Evolutionary conservation across 192 early-diverging fungal genomes (phyloP).

Genomic region (Spinellus fusiger): DNA sequence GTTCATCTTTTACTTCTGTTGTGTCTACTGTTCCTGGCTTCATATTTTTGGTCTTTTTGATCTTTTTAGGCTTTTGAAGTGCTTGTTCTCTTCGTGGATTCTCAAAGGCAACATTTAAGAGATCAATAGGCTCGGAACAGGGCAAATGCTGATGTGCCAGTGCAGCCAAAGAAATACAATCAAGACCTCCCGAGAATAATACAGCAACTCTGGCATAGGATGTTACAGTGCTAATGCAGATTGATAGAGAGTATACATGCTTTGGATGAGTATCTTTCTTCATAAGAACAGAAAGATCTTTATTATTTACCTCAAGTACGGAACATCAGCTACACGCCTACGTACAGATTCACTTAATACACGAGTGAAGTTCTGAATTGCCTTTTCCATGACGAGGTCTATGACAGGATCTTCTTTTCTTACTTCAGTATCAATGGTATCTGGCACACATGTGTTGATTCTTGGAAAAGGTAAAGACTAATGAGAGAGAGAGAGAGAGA

Average conservation of each 20-base stretch:
- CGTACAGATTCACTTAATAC: conserved; percentile 42
- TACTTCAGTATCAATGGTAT: conserved; percentile 16
- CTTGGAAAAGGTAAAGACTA: conserved; percentile 42
- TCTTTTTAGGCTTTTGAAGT: conserved; percentile 17
- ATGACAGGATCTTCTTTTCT: conserved; percentile 26
- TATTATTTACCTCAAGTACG: conserved; percentile 31
- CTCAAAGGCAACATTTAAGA: conserved; percentile 94
- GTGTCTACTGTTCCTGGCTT: background rate
- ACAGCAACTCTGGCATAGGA: conserved; percentile 58
- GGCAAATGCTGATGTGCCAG: conserved; percentile 71
- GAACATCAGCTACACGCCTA: conserved; percentile 43
- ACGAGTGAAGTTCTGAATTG: conserved; percentile 31
- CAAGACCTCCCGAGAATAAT: conserved; percentile 91
- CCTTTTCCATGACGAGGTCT: conserved; percentile 30
- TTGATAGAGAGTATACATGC: background rate
- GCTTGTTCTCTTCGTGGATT: conserved; percentile 69
- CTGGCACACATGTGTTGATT: conserved; percentile 35
- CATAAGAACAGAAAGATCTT: background rate
- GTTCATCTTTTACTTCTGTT: background rate
- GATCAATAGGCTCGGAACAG: conserved; percentile 70
- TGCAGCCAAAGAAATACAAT: conserved; percentile 87
- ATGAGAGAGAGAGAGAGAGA: background rate
- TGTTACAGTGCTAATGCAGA: conserved; percentile 20
- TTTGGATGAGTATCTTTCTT: background rate
- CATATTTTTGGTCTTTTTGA: conserved; percentile 21